phyloP scores from a whole-genome alignment of 2,329 filamentous ascomycete species.

The Colletotrichum filicis region DNA sequence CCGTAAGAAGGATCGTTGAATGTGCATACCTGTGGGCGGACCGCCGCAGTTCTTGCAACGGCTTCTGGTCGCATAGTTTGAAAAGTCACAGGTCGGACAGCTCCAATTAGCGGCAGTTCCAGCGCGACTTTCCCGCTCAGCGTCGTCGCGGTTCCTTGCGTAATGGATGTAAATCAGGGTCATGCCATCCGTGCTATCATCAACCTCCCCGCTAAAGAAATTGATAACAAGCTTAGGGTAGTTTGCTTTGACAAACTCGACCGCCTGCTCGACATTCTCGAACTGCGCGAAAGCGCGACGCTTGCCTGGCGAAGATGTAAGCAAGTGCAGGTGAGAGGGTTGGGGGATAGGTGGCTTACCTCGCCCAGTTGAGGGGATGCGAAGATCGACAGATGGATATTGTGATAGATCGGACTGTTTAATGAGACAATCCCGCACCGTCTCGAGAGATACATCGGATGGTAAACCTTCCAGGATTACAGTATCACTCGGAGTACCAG shows the following conservation, averaged over 20 bases:
- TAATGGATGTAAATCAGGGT: slow-evolving; percentile 53
- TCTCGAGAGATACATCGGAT: slow-evolving; percentile 58
- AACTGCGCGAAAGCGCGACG: slow-evolving; percentile 56
- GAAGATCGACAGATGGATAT: slow-evolving; percentile 51
- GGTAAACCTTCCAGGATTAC: slow-evolving; percentile 67
- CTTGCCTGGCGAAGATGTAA: slow-evolving; percentile 42
- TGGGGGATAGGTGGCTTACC: neutral
- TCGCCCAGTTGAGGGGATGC: slow-evolving; percentile 44
- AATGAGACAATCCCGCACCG: slow-evolving; percentile 57
- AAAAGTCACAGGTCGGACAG: slow-evolving; percentile 47
- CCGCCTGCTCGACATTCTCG: slow-evolving; percentile 50
- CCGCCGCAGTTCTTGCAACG: slow-evolving; percentile 52
- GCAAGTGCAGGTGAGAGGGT: neutral
- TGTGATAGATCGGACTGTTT: slow-evolving; percentile 47
- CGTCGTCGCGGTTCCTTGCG: slow-evolving; percentile 48
- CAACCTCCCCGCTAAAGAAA: slow-evolving; percentile 47
- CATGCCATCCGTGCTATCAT: slow-evolving; percentile 51
- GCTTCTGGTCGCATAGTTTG: slow-evolving; percentile 50
- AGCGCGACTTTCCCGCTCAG: slow-evolving; percentile 42
- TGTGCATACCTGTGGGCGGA: slow-evolving; percentile 18
- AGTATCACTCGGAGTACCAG: slow-evolving; percentile 58
- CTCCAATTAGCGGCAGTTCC: slow-evolving; percentile 45
- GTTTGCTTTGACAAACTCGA: slow-evolving; percentile 54
- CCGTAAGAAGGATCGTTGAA: neutral
- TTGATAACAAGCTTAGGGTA: slow-evolving; percentile 52